These are phyloP conservation scores for Fonsecaea erecta DNA, from an alignment of 2,329 filamentous ascomycete species.

Conservation along the genomic window DNA sequence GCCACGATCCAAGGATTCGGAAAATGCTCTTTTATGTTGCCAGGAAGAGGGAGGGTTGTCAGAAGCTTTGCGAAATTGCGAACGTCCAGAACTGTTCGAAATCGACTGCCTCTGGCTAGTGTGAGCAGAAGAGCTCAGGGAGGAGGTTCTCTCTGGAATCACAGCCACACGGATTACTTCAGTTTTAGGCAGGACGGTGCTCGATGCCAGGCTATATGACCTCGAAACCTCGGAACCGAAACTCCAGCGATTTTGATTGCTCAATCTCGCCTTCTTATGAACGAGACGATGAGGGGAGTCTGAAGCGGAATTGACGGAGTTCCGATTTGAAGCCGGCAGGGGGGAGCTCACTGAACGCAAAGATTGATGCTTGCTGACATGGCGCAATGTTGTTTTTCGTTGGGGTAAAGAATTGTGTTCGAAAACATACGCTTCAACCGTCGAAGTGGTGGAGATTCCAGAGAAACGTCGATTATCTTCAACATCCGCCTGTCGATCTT, in stretches of 20 bases:
- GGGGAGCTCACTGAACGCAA: slow-evolving; percentile 55
- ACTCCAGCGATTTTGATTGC: slow-evolving; percentile 52
- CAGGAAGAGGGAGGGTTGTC: slow-evolving; percentile 43
- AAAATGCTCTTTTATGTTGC: slow-evolving; percentile 46
- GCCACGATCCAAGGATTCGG: slow-evolving; percentile 45
- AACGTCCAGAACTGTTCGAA: slow-evolving; percentile 45
- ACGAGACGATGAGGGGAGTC: slow-evolving; percentile 55
- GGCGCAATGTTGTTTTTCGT: slow-evolving; percentile 54
- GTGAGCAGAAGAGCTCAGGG: slow-evolving; percentile 46
- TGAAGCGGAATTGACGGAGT: slow-evolving; percentile 47
- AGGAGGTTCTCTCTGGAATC: slow-evolving; percentile 53
- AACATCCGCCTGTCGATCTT: slow-evolving; percentile 27
- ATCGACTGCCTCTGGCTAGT: slow-evolving; percentile 47
- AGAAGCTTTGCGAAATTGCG: slow-evolving; percentile 45
- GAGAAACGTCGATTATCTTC: slow-evolving; percentile 52
- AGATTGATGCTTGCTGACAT: slow-evolving; percentile 59
- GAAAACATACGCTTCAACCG: slow-evolving; percentile 61
- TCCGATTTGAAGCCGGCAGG: slow-evolving; percentile 49
- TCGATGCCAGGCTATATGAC: slow-evolving; percentile 43
- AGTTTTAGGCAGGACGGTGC: slow-evolving; percentile 39
- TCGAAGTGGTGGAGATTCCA: slow-evolving; percentile 57
- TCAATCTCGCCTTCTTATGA: slow-evolving; percentile 57
- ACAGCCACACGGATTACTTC: slow-evolving; percentile 55
- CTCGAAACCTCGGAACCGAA: slow-evolving; percentile 49
- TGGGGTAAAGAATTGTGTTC: slow-evolving; percentile 50